phyloP scores from a whole-genome alignment of 495 filamentous ascomycete genomes.

The Lindgomyces ingoldianus region DNA sequence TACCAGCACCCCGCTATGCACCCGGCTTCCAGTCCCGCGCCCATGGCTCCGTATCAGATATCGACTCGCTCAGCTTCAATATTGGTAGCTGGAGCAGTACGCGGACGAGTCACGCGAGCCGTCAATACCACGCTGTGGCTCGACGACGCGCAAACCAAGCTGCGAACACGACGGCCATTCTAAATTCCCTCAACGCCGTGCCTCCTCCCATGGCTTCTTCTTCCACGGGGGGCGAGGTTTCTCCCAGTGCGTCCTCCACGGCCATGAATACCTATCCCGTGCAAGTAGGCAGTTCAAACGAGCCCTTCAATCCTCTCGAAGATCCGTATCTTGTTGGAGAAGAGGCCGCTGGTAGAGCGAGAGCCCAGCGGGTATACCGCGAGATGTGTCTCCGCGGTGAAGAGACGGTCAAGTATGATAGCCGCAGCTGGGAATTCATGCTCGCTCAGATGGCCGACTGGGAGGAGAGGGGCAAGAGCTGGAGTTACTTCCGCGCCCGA shows the following conservation, averaged over 20 bases:
- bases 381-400: slow-evolving; percentile 40
- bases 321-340: slow-evolving; percentile 42
- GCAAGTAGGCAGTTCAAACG: not conserved
- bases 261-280: slow-evolving; percentile 20
- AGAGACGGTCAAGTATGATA: slow-evolving; percentile 35
- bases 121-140: slow-evolving; percentile 39
- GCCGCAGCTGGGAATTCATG: slow-evolving; percentile 44
- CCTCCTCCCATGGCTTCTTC: slow-evolving; percentile 9
- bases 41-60: slow-evolving; percentile 22
- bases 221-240: not conserved
- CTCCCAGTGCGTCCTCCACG: slow-evolving; percentile 12
- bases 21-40: slow-evolving; percentile 36
- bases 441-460: slow-evolving; percentile 42
- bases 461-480: slow-evolving; percentile 39
- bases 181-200: slow-evolving; percentile 29
- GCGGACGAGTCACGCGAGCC: slow-evolving; percentile 24
- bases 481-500: slow-evolving; percentile 32
- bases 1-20: slow-evolving; percentile 35
- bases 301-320: slow-evolving; percentile 34
- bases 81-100: slow-evolving; percentile 37
- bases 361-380: slow-evolving; percentile 33
- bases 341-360: slow-evolving; percentile 33
- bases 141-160: slow-evolving; percentile 35
- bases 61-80: slow-evolving; percentile 34
- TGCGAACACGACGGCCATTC: slow-evolving; percentile 27